Base-by-base conservation (phyloP, 768 basidiomycete species). In the Tylopilus felleus region DNA sequence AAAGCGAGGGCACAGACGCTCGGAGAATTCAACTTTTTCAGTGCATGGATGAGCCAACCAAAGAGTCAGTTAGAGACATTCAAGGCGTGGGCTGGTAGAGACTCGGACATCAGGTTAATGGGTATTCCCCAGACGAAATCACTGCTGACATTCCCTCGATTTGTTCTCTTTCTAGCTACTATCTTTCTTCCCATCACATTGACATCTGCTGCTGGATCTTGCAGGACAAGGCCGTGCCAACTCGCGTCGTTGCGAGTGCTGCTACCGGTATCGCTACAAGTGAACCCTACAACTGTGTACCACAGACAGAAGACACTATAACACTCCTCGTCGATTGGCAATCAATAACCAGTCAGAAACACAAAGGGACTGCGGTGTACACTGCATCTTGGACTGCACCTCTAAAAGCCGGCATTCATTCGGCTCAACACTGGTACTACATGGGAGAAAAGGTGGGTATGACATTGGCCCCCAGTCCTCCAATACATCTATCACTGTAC, bases 11-110 rank as follows among this genome's bases (percentile, higher is more conserved):
- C 88, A 27, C 80, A 78, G 25, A 72, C 80, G 8, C 77, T 95
- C 23, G 92, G 93, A 31, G 91, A 95, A 71, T 93, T 94, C 75
- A 96, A 94, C 74, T 96, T 93, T 73, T 96, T 93, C 82, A 90
- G 77, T 61, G 90, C 93, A 35, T 96, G 94, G 92, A 97, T 97
- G 94, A 93, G 90, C 65, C 94, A 96, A 70, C 94, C 94, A 40
- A 97, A 97, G 74, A 86, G 83, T 63, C 94, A 97, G 71, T 80
- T 97, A 25, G 90, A 93, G 71, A 96, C 94, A 0, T 97, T 96
- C 83, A 84, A 85, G 52, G 89, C 90, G 8, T 97, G 94, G 94
- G 94, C 93, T 23, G 94, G 93, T 35, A 92, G 87, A 72, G 91
- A 94, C 69, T 91, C 90, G 31, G 93, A 96, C 61, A 94, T 96